These are phyloP conservation scores for Axilococcus clingmanii DNA, from an alignment of 139 green algal genomes.

Conservation along the genomic window DNA sequence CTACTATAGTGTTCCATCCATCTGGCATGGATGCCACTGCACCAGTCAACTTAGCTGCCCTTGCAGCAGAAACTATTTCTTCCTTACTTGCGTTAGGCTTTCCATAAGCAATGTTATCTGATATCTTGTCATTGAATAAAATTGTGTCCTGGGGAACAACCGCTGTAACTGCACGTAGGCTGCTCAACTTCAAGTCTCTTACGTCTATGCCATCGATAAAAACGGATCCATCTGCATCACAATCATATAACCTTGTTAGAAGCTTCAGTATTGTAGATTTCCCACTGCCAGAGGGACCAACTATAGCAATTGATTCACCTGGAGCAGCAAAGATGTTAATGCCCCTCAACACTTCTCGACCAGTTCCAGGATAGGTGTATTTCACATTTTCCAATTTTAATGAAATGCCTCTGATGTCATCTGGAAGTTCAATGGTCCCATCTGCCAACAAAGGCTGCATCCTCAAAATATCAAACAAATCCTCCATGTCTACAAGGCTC, in stretches of 20 bases:
- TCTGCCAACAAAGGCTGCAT: conserved; percentile 49
- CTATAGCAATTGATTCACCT: conserved; percentile 36
- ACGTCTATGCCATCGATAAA: conserved; percentile 65
- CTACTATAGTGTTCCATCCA: conserved; percentile 62
- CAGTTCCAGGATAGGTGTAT: conserved; percentile 50
- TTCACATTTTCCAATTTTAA: conserved; percentile 54
- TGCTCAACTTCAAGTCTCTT: conserved; percentile 35
- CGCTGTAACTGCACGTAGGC: conserved; percentile 56
- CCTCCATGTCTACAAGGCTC: conserved; percentile 90
- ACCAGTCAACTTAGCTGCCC: conserved; percentile 37
- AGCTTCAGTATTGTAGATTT: conserved; percentile 52
- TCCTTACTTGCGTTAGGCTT: conserved; percentile 44
- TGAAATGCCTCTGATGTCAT: conserved; percentile 13
- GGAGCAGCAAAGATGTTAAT: conserved; percentile 34
- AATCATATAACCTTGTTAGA: conserved; percentile 64
- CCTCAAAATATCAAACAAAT: conserved; percentile 79
- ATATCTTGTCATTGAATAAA: conserved; percentile 43
- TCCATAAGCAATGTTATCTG: conserved; percentile 51
- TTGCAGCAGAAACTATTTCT: conserved; percentile 51
- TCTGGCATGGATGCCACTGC: conserved; percentile 51
- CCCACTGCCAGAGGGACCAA: conserved; percentile 17
- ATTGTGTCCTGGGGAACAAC: conserved; percentile 75
- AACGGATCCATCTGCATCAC: conserved; percentile 23
- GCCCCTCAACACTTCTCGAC: conserved; percentile 37
- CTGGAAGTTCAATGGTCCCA: conserved; percentile 19